Evolutionary conservation across 1,139 yeast species (phyloP), one percentile per base, ranked within the genome.

Genomic region (Petasospora rhodanensis): DNA sequence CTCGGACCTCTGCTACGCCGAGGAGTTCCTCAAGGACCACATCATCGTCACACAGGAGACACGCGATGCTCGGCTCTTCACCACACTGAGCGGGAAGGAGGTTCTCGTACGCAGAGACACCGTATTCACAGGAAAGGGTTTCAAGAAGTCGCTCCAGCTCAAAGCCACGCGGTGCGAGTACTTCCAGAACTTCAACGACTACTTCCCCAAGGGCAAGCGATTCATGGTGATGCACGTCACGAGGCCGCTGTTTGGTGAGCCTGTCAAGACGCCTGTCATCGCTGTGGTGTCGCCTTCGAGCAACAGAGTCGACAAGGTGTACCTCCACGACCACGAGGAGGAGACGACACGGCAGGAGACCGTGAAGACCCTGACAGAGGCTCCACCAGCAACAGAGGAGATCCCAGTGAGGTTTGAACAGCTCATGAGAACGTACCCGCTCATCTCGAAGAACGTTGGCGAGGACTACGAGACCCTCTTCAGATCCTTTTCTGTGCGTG

Each of bases 1-100:
- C 36, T 56, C 55, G 12, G 86, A 81, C 4, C 55, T 79, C 15
- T 81, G 89, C 51, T 70, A 71, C 36, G 69, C 65, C 32, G 79
- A 76, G 30, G 89, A 81, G 18, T 86, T 84, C 51, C 61, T 85
- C 7, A 70, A 72, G 33, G 74, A 87, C 1, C 96, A 86, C 56
- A 71, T 86, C 16, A 56, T 84, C 25, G 55, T 68, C 2, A 52
- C 69, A 14, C 55, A 66, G 9, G 59, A 64, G 37, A 50, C 64
- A 24, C 64, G 65, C 30, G 54, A 69, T 22, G 60, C 76, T 2
- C 64, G 69, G 40, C 58, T 73, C 19, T 79, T 71, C 50, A 62
- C 63, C 33, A 80, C 93, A 0, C 47, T 79, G 31, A 81, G 73
- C 50, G 76, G 76, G 18, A 73, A 72, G 47, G 79, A 76, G 36